Evolutionary conservation across 371 early-diverging fungal genomes (phyloP), one percentile per base, ranked within the genome.

Genomic region (Mortierella sp.): DNA sequence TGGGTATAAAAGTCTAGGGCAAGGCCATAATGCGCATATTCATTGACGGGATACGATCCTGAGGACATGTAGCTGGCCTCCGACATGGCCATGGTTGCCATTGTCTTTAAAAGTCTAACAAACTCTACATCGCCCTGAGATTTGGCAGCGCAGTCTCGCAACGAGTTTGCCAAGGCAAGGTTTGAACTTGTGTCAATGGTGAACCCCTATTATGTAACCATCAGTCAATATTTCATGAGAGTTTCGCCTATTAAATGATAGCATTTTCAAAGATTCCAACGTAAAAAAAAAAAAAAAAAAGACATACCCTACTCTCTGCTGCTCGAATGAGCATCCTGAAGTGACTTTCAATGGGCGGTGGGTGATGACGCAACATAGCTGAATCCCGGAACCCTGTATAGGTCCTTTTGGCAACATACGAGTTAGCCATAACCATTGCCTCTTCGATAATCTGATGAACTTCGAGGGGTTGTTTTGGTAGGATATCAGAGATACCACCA

Each of bases 341-440:
- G 61, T 91, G 88, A 44, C 85, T 84, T 19, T 84, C 62, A 5
- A 84, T 83, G 5, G 97, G 96, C 9, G 90, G 85, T 18, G 90
- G 89, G 75, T 97, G 97, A 5, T 88, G 87, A 66, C 98, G 91
- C 25, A 99, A 89, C 75, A 99, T 84, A 23, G 99, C 94, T 23
- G 94, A 88, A 18, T 92, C 92, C 16, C 94, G 94, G 80, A 92
- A 94, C 1, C 89, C 82, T 30, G 90, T 82, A 75, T 92, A 91
- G 16, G 98, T 94, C 61, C 92, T 85, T 57, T 91, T 88, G 5
- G 99, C 99, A 1, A 99, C 99, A 7, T 90, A 90, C 1, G 93
- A 88, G 82, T 99, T 99, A 21, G 99, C 99, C 66, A 99, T 86
- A 69, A 99, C 90, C 99, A 99, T 99, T 64, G 99, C 97, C 84